Evolutionary conservation across 495 filamentous ascomycete species (phyloP), one percentile per base, ranked within the genome.

Genomic region (Extremus antarcticus): DNA sequence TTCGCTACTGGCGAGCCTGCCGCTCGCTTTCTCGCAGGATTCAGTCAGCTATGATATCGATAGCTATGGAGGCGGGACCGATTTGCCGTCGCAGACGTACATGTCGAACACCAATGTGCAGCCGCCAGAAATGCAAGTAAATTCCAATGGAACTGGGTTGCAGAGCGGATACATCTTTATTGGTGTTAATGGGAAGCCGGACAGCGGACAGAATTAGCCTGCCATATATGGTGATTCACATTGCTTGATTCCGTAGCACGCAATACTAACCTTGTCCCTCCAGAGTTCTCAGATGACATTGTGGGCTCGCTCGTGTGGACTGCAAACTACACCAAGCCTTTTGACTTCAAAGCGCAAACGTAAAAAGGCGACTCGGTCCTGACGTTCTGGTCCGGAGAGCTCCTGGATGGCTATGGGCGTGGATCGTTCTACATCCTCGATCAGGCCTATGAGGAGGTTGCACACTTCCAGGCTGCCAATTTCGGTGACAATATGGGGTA

Each of bases 261-360:
- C n/a, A 39, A 39, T n/a, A 9, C 35, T 39, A 39, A 39, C 35
- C 9, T 39, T n/a, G 9, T 39, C n/a, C 35, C 35, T 45, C 41
- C 41, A 45, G 41, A 45, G n/a, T 45, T 45, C 41, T 45, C 41
- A 3, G 41, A 45, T n/a, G 41, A 45, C 19, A 45, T 45, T n/a
- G 41, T 45, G 7, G 41, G 41, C 41, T 4, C 7, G 7, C 41
- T 45, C 41, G n/a, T 45, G 4, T 45, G 41, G 41, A 45, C 41
- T 3, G 41, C 7, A 45, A 45, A 45, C 41, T 45, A 45, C 41
- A 8, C 41, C 41, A 21, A 45, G n/a, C 41, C 41, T n/a, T 45
- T 45, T n/a, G 41, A 45, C 41, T 45, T 45, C 41, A 45, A 45
- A 45, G 41, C 19, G 7, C n/a, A 7, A 17, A 45, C 41, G 7